phyloP scores from a whole-genome alignment of 768 basidiomycete species.

The Psilocybe cyanescens region DNA sequence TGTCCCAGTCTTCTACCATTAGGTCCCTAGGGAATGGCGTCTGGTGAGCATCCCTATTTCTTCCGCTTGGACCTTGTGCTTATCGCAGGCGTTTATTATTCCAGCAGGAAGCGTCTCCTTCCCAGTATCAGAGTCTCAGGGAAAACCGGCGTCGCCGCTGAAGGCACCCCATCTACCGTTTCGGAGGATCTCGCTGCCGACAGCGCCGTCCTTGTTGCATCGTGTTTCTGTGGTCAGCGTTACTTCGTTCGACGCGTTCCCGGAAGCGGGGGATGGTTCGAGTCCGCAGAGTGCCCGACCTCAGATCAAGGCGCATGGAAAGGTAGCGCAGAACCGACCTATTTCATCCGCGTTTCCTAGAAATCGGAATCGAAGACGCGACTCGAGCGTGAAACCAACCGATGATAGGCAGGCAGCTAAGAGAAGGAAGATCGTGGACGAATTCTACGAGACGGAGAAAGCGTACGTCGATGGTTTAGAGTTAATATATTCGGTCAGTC shows the following conservation, averaged over 20 bases:
- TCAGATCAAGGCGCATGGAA: constrained; percentile 12
- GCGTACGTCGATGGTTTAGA: constrained; percentile 84
- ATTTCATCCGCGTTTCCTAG: constrained; percentile 43
- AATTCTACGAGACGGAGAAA: constrained; percentile 82
- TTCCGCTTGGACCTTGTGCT: too few relatives aligned
- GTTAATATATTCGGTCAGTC: constrained; percentile 77
- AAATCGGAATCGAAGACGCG: constrained; percentile 39
- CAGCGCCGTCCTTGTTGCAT: constrained; percentile 52
- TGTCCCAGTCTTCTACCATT: not conserved
- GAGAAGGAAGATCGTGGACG: constrained; percentile 71
- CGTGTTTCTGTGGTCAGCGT: constrained; percentile 73
- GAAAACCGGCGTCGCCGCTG: constrained; percentile 34
- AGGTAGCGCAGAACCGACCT: constrained; percentile 34
- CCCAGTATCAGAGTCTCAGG: constrained; percentile 20
- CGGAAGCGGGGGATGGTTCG: constrained; percentile 41
- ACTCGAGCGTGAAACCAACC: constrained; percentile 39
- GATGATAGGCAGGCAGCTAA: constrained; percentile 58
- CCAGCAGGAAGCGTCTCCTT: constrained; percentile 17
- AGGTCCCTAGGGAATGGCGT: constrained; percentile 13
- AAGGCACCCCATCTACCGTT: constrained; percentile 59
- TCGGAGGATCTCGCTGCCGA: constrained; percentile 63
- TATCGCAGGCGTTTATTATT: not conserved
- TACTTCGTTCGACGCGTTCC: constrained; percentile 73
- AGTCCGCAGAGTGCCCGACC: constrained; percentile 15
- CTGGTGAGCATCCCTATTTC: constrained; percentile 12